phyloP scores from a whole-genome alignment of 176 grass and related monocot species.

The Lolium perenne region DNA sequence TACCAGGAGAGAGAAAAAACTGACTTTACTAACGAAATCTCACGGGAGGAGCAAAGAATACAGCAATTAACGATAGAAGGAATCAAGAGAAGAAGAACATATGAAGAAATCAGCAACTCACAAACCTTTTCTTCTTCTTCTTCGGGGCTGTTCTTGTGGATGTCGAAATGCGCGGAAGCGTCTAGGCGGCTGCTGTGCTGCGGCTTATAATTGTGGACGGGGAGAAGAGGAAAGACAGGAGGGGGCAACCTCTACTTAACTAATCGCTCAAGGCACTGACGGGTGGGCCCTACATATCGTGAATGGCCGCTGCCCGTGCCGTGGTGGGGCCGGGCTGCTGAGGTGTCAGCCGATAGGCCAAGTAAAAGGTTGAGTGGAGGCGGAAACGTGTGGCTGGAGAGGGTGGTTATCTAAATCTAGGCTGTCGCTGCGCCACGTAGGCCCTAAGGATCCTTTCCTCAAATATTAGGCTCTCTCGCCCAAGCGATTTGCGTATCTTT shows the following conservation, averaged over 20 bases:
- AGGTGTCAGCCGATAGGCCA: not conserved
- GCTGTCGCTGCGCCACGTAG: slow-evolving; percentile 16
- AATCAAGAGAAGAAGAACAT: not conserved
- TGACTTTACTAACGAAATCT: not conserved
- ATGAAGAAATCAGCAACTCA: not conserved
- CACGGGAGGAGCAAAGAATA: not conserved
- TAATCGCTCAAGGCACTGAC: not conserved
- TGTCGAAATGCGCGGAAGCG: not conserved
- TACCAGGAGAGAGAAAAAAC: not conserved
- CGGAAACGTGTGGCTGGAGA: slow-evolving; percentile 24
- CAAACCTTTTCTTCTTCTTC: not conserved
- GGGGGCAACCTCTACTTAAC: slow-evolving; percentile 2
- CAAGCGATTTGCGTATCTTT: not conserved
- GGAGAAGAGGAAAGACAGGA: not conserved
- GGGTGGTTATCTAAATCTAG: slow-evolving; percentile 28
- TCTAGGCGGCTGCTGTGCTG: not conserved
- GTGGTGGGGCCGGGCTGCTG: not conserved
- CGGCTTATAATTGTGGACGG: not conserved
- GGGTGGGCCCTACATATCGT: accelerated
- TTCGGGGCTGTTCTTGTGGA: not conserved
- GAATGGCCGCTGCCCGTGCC: not conserved
- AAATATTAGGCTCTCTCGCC: not conserved
- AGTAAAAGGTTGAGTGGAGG: not conserved
- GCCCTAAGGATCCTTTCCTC: not conserved
- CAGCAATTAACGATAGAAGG: not conserved